phyloP scores from a whole-genome alignment of 2,329 filamentous ascomycete species.

The Colletotrichum cuscutae region DNA sequence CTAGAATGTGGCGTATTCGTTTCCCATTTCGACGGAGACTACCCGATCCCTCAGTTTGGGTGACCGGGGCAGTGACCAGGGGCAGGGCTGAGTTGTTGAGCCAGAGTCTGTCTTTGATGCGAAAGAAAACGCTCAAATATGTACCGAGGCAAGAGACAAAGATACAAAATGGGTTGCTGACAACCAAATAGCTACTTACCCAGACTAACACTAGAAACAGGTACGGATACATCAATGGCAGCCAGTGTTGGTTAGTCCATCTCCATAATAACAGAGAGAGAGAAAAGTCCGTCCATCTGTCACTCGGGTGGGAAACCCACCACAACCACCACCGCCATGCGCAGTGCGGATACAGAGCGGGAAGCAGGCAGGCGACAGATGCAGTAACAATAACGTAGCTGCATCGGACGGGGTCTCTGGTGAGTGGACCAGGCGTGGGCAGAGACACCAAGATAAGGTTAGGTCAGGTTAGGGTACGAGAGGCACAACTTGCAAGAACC shows the following conservation, averaged over 20 bases:
- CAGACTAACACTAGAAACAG: not conserved
- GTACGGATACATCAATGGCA: constrained; percentile 10
- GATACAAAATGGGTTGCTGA: not conserved
- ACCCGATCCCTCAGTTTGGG: constrained; percentile 3
- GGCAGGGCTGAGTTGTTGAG: not conserved
- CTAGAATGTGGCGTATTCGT: constrained; percentile 3
- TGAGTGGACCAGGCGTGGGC: constrained; percentile 7
- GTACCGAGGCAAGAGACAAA: constrained; percentile 4
- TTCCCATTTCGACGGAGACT: not conserved
- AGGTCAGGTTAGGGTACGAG: constrained; percentile 25
- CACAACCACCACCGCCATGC: constrained; percentile 11
- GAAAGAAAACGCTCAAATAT: not conserved
- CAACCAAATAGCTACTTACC: not conserved
- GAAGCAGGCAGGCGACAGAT: constrained; percentile 22
- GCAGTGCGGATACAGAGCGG: constrained; percentile 18
- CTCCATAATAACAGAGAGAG: not conserved
- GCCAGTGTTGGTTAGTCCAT: not conserved
- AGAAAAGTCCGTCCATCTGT: not conserved
- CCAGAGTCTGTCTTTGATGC: not conserved
- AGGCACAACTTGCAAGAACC: not conserved
- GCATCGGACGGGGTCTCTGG: not conserved
- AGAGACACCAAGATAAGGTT: constrained; percentile 24
- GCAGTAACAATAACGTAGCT: constrained; percentile 17
- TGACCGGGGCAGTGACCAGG: not conserved
- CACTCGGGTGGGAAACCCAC: not conserved